Percentiles rank a stretch among this genome's conserved stretches.
These are phyloP conservation scores for Harringtonia aguacate DNA, from an alignment of 2,329 filamentous ascomycete species.

Conservation along the genomic window DNA sequence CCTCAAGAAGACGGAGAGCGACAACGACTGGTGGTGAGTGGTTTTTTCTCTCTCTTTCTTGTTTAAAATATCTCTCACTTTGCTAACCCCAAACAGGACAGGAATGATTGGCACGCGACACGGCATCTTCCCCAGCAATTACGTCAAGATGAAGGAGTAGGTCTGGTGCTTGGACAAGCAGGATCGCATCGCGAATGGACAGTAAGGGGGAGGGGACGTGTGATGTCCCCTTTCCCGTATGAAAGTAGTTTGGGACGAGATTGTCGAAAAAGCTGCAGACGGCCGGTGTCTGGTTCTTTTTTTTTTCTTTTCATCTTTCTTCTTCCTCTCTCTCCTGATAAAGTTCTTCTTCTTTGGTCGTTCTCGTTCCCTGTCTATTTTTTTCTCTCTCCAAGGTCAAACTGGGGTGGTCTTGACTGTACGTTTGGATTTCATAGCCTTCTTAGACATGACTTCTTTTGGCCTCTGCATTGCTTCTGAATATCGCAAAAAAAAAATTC, in stretches of 20 bases:
- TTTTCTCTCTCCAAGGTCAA: neutral
- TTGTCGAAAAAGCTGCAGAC: neutral
- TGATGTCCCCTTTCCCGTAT: too few relatives aligned
- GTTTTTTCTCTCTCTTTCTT: conserved; percentile 27
- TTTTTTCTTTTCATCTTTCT: neutral
- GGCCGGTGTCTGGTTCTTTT: neutral
- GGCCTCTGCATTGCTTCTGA: neutral
- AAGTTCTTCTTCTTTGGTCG: neutral
- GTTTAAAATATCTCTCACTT: neutral
- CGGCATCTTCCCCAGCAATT: conserved; percentile 87
- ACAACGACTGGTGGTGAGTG: conserved; percentile 86
- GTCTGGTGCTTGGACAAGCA: neutral
- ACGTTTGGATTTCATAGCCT: neutral
- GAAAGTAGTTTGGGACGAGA: too few relatives aligned
- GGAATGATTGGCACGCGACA: conserved; percentile 75
- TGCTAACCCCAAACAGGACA: conserved; percentile 46
- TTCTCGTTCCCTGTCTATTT: too few relatives aligned
- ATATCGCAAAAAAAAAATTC: too few relatives aligned
- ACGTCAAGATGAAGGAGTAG: conserved; percentile 54
- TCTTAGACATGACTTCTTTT: neutral
- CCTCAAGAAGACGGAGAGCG: conserved; percentile 84
- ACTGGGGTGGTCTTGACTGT: neutral
- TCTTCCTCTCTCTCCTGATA: neutral
- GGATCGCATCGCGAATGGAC: neutral
- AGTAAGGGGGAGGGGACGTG: too few relatives aligned